Base-by-base conservation (phyloP, 2,329 filamentous ascomycete genomes). In the Botrytis sinoallii region DNA sequence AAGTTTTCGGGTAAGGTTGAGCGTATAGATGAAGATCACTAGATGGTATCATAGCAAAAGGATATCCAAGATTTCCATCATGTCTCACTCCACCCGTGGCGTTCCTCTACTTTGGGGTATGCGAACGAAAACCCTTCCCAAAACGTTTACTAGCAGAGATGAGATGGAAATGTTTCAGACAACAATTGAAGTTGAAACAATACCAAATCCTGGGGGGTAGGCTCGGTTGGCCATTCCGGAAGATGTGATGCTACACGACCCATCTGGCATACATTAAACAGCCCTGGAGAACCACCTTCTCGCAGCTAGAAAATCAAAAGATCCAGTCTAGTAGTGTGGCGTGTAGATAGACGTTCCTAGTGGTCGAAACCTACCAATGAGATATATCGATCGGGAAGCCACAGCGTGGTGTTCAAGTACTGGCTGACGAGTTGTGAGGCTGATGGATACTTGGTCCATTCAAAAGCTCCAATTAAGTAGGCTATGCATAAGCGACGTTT, bases 381-480 rank as follows among this genome's bases (percentile, higher is more conserved):
- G 35, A 35, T 9, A 14, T 14, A 40, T 29, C 4, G 65, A 68
- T n/a, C 16, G 10, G 65, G 46, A 55, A 68, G 46, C 65, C 65
- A 68, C 65, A 68, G 65, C 65, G 65, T 68, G 46, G 46, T 68
- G 32, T 55, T 55, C 25, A 55, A 67, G 65, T n/a, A 67, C 65
- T 55, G 65, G 65, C 42, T 12, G 65, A 29, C 18, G 35, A 40
- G 8, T 10, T 55, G 65, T 29, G 65, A 68, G 65, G 35, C 46
- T 68, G 65, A 40, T 55, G 65, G 65, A 68, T 68, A 68, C 65
- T 55, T 68, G 65, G 65, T 40, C 65, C 65, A 68, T 55, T 68
- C 16, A 68, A 55, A 55, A 55, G 65, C 9, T 29, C 46, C 46
- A 55, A 55, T 68, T 55, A 29, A n/a, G 35, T 55, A 55, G 65